These are phyloP conservation scores for Boletus sp. DNA, from an alignment of 1,284 basidiomycete species.

Conservation along the genomic window DNA sequence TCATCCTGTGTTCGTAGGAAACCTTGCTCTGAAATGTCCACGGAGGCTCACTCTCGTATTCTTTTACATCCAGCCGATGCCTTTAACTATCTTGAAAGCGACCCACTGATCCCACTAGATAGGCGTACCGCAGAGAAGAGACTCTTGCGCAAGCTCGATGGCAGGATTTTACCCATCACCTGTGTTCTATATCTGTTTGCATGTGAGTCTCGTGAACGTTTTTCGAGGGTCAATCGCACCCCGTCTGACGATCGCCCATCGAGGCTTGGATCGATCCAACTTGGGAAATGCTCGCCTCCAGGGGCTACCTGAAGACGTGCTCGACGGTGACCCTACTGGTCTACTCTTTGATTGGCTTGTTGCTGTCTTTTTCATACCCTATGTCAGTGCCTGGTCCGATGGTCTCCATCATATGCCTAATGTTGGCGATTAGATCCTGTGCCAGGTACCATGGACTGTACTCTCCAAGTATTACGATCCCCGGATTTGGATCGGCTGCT, in stretches of 20 bases:
- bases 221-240: background rate
- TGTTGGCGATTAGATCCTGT: slow-evolving; percentile 61
- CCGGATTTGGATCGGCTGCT: slow-evolving; percentile 65
- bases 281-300: slow-evolving; percentile 77
- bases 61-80: slow-evolving; percentile 10
- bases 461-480: slow-evolving; percentile 70
- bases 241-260: slow-evolving; percentile 2
- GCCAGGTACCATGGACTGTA: slow-evolving; percentile 68
- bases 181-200: slow-evolving; percentile 77
- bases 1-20: background rate
- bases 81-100: slow-evolving; percentile 11
- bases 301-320: slow-evolving; percentile 62
- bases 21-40: slow-evolving; percentile 14
- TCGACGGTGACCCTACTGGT: slow-evolving; percentile 70
- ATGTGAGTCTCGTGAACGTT: slow-evolving; percentile 50
- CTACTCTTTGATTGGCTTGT: slow-evolving; percentile 73
- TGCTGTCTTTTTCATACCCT: slow-evolving; percentile 76
- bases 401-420: background rate
- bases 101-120: slow-evolving; percentile 30
- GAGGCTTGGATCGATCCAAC: slow-evolving; percentile 75
- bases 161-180: slow-evolving; percentile 67
- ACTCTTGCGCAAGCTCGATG: slow-evolving; percentile 68
- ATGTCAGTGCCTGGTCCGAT: slow-evolving; percentile 47
- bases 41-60: slow-evolving; percentile 19
- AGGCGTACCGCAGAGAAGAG: slow-evolving; percentile 50